Evolutionary conservation across 2,329 filamentous ascomycete species (phyloP).

Genomic region (Graphiopsis chlorocephala): DNA sequence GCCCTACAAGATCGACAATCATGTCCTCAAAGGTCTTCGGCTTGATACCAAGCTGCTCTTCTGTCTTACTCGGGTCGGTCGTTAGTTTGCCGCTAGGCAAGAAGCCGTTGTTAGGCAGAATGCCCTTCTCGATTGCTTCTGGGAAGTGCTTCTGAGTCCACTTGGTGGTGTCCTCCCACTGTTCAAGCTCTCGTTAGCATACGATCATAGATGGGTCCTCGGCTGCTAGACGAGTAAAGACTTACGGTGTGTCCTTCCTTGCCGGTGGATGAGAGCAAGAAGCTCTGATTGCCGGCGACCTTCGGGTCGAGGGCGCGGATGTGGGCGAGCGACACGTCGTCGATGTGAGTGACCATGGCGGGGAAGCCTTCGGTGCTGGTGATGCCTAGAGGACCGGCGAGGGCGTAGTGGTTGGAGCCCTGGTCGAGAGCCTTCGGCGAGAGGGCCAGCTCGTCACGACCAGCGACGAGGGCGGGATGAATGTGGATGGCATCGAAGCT

Average conservation of each 20-base stretch:
- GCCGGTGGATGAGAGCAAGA: neutral
- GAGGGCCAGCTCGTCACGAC: conserved; percentile 26
- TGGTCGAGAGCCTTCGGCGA: conserved; percentile 16
- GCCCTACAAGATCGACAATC: conserved; percentile 6
- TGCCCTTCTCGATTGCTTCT: conserved; percentile 1
- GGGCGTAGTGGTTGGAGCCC: conserved; percentile 22
- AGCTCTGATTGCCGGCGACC: conserved; percentile 7
- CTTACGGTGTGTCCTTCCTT: conserved; percentile 2
- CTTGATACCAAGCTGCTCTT: conserved; percentile 11
- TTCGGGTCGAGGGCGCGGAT: conserved; percentile 24
- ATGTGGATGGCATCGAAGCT: conserved; percentile 26
- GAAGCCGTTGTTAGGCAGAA: neutral
- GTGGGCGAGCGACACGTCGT: conserved; percentile 32
- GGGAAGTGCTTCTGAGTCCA: conserved; percentile 13
- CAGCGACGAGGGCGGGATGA: conserved; percentile 24
- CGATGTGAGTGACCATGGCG: conserved; percentile 16
- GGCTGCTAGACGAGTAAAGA: neutral
- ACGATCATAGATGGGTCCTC: too few species aligned
- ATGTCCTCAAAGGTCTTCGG: conserved; percentile 8
- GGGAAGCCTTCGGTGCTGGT: conserved; percentile 18
- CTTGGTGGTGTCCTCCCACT: conserved; percentile 5
- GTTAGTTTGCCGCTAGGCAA: neutral
- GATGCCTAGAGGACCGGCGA: conserved; percentile 19
- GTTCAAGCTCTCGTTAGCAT: too few species aligned
- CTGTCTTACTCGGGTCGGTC: neutral